Evolutionary conservation across 1,284 basidiomycete species (phyloP).

Genomic region (Hypsizygus ulmarius): DNA sequence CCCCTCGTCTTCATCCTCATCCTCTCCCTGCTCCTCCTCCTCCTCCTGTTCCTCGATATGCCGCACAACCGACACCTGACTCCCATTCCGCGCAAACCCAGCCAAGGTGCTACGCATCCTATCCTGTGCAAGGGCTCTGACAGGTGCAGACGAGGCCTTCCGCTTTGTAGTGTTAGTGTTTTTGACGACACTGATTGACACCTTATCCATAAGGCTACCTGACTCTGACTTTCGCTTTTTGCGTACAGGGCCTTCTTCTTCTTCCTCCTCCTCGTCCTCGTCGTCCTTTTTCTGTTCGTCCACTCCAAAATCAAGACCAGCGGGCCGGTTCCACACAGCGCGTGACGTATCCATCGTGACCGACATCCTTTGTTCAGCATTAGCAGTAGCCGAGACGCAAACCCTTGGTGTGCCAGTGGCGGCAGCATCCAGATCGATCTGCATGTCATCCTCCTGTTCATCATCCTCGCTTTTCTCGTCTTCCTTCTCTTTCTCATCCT

Average conservation of each 20-base stretch:
- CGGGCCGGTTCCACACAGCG: constrained; percentile 17
- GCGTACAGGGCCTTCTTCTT: constrained; percentile 21
- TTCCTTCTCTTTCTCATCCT: constrained; percentile 9
- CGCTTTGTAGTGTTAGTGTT: not conserved
- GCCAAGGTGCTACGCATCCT: constrained; percentile 45
- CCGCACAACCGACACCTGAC: constrained; percentile 22
- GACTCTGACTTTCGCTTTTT: not conserved
- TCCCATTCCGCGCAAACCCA: constrained; percentile 54
- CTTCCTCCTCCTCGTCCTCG: constrained; percentile 23
- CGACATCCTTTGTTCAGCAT: no score
- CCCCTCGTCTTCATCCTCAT: constrained; percentile 18
- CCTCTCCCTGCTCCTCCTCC: constrained; percentile 11
- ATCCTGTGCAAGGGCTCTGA: constrained; percentile 23
- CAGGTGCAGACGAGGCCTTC: constrained; percentile 3
- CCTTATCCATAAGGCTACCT: not conserved
- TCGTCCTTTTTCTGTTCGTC: constrained; percentile 22
- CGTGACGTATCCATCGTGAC: constrained; percentile 17
- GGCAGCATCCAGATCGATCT: no score
- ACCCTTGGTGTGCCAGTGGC: no score
- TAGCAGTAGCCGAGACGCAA: no score
- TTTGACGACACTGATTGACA: not conserved
- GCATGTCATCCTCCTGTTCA: constrained; percentile 3
- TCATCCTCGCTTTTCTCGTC: constrained; percentile 8
- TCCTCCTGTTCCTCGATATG: constrained; percentile 17
- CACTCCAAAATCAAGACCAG: not conserved